A percentile compares a stretch with the other conserved stretches of the same genome.
These are phyloP conservation scores for Annulohypoxylon maeteangense DNA, from an alignment of 495 filamentous ascomycete genomes.

Conservation along the genomic window DNA sequence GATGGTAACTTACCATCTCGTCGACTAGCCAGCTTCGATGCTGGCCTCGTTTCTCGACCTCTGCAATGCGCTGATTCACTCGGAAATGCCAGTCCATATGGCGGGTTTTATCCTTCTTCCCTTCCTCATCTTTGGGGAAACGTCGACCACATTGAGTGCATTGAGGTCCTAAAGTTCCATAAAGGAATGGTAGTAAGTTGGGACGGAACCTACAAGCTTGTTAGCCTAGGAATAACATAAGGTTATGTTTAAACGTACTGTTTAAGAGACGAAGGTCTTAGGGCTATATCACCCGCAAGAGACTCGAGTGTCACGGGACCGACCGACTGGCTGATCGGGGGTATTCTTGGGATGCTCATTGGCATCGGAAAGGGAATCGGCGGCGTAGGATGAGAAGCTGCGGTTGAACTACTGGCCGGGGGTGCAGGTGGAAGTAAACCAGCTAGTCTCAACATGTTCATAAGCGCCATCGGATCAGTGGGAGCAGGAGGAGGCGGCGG, in stretches of 20 bases:
- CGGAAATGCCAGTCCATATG: constrained; percentile 99
- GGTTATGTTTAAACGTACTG: constrained; percentile 64
- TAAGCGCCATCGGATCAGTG: constrained; percentile 55
- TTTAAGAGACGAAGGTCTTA: constrained; percentile 80
- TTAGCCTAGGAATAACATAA: constrained; percentile 34
- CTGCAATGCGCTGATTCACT: constrained; percentile 87
- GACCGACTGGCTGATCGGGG: constrained; percentile 7
- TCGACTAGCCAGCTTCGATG: constrained; percentile 94
- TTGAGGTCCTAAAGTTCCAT: constrained; percentile 81
- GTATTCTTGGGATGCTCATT: constrained; percentile 40
- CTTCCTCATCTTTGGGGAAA: constrained; percentile 79
- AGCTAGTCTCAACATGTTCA: constrained; percentile 61
- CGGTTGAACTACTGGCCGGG: constrained; percentile 41
- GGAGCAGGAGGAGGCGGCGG: constrained; percentile 42
- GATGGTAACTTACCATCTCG: constrained; percentile 74
- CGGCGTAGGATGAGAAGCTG: constrained; percentile 56
- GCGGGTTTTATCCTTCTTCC: constrained; percentile 83
- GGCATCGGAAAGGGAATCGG: constrained; percentile 49
- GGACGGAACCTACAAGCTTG: constrained; percentile 71
- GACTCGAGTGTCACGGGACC: constrained; percentile 44
- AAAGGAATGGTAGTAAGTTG: constrained; percentile 75
- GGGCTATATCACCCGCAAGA: constrained; percentile 68
- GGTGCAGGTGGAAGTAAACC: constrained; percentile 55
- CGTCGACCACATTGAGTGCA: constrained; percentile 92
- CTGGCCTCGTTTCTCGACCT: constrained; percentile 81